A percentile compares a stretch with the other conserved stretches of the same genome.
Conservation (phyloP, 306 rosid genomes). For the Acacia crassicarpa region DNA sequence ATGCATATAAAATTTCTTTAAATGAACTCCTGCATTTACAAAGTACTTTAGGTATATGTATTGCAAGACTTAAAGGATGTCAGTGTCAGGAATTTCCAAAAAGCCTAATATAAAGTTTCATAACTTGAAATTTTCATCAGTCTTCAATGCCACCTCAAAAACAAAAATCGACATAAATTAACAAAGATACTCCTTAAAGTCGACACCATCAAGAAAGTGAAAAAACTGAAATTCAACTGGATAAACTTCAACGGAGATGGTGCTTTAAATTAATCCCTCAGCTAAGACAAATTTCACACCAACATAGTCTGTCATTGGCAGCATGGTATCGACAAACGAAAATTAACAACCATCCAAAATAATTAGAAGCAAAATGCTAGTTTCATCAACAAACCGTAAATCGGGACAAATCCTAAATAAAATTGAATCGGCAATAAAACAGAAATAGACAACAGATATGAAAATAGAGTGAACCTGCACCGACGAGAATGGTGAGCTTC, state of each 20-base stretch:
- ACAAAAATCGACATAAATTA: neutral
- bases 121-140: neutral
- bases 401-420: neutral
- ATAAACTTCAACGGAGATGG: neutral
- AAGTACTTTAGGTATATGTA: neutral
- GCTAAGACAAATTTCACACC: neutral
- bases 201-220: neutral
- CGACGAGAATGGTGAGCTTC: slow-evolving; percentile 78
- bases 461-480: slow-evolving; percentile 70
- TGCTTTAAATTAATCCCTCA: neutral
- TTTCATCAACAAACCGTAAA: neutral
- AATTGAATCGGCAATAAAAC: neutral
- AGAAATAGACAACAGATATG: neutral
- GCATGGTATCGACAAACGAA: neutral
- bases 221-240: neutral
- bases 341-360: neutral
- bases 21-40: neutral
- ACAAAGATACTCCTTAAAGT: neutral
- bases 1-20: neutral
- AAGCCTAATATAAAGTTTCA: neutral
- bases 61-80: neutral
- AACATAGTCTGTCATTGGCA: neutral
- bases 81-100: neutral
- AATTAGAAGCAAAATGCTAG: neutral
- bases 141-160: neutral